Evolutionary conservation across 164 flowering plant genomes (phyloP).

Genomic region (Vitis riparia): DNA sequence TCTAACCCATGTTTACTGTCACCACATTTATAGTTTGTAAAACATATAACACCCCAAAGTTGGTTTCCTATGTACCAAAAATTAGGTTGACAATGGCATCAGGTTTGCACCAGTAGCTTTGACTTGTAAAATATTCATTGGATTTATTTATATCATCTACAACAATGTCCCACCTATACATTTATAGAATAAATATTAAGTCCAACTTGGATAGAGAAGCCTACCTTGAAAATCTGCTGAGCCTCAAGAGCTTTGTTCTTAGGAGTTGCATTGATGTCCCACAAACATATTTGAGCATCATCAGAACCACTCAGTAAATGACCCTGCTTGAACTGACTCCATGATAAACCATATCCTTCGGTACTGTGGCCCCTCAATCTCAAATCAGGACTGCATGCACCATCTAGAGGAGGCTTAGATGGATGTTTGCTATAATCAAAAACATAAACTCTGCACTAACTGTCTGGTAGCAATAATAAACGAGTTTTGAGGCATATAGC

Average conservation of each 20-base stretch:
- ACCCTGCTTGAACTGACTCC: constrained; percentile 91
- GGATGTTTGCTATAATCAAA: constrained; percentile 95
- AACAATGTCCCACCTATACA: too few species aligned
- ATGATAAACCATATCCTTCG: constrained; percentile 96
- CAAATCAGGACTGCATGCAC: constrained; percentile 86
- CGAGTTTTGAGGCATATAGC: constrained; percentile 94
- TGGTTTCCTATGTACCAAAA: background rate
- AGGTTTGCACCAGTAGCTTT: background rate
- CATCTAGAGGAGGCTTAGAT: constrained; percentile 81
- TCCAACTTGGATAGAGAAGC: constrained; percentile 1
- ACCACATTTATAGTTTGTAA: background rate
- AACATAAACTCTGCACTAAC: constrained; percentile 89
- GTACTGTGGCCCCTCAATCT: constrained; percentile 90
- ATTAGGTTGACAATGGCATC: background rate
- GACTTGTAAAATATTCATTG: background rate
- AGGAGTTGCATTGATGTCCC: constrained; percentile 89
- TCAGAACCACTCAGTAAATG: constrained; percentile 94
- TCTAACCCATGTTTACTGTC: background rate
- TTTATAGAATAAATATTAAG: background rate
- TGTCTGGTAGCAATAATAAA: constrained; percentile 91
- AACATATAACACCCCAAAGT: background rate
- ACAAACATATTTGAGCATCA: constrained; percentile 95
- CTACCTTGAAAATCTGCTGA: constrained; percentile 83
- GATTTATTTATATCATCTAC: too few species aligned
- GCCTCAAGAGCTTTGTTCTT: constrained; percentile 91